Evolutionary conservation across 345 rosid species (phyloP).

Genomic region (Capsella bursapastoris): DNA sequence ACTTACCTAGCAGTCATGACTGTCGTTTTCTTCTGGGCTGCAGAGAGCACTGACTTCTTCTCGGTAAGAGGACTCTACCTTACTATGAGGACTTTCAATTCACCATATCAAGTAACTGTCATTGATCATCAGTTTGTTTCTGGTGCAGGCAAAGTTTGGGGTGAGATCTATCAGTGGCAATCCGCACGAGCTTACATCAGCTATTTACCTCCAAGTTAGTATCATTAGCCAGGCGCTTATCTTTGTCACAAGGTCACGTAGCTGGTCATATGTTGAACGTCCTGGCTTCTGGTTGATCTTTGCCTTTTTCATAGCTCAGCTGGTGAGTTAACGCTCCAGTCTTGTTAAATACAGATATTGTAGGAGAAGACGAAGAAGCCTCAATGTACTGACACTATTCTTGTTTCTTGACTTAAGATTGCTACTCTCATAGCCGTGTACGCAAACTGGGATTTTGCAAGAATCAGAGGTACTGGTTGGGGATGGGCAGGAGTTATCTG

Average conservation of each 20-base stretch:
- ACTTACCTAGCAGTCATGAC: slow-evolving; percentile 87
- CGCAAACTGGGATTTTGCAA: slow-evolving; percentile 75
- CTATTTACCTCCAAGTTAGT: slow-evolving; percentile 95
- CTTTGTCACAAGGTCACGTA: slow-evolving; percentile 92
- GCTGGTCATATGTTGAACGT: slow-evolving; percentile 90
- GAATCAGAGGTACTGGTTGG: slow-evolving; percentile 78
- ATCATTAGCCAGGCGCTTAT: slow-evolving; percentile 94
- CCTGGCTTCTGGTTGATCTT: slow-evolving; percentile 72
- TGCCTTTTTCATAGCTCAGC: slow-evolving; percentile 77
- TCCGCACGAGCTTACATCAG: slow-evolving; percentile 66
- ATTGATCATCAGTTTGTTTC: slow-evolving; percentile 17
- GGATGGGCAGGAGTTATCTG: slow-evolving; percentile 96
- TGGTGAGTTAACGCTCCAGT: slow-evolving; percentile 53
- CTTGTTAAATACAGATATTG: not conserved
- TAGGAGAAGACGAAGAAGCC: slow-evolving; percentile 1
- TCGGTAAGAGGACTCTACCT: slow-evolving; percentile 52
- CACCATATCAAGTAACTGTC: slow-evolving; percentile 8
- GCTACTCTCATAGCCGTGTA: slow-evolving; percentile 88
- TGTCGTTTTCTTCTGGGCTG: slow-evolving; percentile 84
- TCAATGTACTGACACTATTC: slow-evolving; percentile 28
- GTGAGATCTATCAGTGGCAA: slow-evolving; percentile 64
- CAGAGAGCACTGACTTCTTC: slow-evolving; percentile 70
- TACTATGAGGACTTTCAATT: not conserved
- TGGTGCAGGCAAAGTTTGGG: slow-evolving; percentile 70
- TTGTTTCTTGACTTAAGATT: slow-evolving; percentile 48